Percentiles rank a stretch among this genome's conserved stretches.
These are phyloP conservation scores for Geum urbanum DNA, from an alignment of 306 rosid species.

Conservation along the genomic window DNA sequence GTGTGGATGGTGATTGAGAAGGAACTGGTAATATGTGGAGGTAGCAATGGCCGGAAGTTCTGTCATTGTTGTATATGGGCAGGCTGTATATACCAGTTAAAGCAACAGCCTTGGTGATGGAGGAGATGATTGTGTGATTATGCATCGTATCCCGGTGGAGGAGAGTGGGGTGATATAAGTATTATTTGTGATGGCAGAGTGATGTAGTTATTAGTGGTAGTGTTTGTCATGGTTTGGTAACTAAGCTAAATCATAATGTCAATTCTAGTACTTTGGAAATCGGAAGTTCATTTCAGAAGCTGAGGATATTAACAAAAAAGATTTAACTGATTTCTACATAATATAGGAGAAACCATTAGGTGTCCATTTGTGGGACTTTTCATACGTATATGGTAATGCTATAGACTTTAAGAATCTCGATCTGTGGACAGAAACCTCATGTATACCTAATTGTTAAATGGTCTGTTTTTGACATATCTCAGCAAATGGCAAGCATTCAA, in stretches of 20 bases:
- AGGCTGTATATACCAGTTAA: neutral
- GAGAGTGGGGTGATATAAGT: neutral
- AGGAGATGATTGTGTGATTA: neutral
- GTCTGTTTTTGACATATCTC: conserved; percentile 24
- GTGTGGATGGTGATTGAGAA: neutral
- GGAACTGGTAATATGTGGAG: neutral
- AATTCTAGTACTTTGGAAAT: neutral
- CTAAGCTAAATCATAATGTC: neutral
- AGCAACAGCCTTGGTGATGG: neutral
- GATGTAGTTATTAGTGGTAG: neutral
- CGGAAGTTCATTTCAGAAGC: neutral
- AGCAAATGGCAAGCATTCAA: conserved; percentile 99
- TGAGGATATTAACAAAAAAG: neutral
- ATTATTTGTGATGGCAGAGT: neutral
- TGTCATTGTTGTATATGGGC: neutral
- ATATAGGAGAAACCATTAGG: neutral
- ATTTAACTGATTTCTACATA: neutral
- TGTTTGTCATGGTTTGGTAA: neutral
- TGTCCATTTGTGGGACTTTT: neutral
- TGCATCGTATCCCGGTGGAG: neutral
- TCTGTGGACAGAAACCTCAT: conserved; percentile 20
- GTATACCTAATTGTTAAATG: conserved; percentile 12
- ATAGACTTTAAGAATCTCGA: conserved; percentile 15
- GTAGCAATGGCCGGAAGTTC: neutral
- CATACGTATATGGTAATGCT: neutral